A percentile compares a stretch with the other conserved stretches of the same genome.
These are phyloP conservation scores for Mortierella sp. DNA, from an alignment of 371 early-diverging fungal genomes.

Conservation along the genomic window DNA sequence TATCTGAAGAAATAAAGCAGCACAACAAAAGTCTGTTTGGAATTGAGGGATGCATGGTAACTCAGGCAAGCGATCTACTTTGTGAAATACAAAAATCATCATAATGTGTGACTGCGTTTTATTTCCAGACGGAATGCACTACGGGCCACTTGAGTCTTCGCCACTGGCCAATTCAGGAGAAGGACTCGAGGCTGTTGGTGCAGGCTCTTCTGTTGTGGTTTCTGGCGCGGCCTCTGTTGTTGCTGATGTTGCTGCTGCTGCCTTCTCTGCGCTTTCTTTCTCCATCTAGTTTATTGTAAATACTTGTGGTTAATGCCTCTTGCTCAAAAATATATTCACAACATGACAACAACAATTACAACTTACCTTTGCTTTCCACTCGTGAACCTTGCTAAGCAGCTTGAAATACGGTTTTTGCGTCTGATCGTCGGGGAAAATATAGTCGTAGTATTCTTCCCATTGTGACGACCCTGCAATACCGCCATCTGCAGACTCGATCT, in stretches of 20 bases:
- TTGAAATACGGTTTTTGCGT: constrained; percentile 87
- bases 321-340: not conserved
- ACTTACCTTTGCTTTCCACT: constrained; percentile 82
- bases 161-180: not conserved
- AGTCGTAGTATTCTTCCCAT: constrained; percentile 98
- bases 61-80: too few species aligned
- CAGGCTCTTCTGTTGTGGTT: not conserved
- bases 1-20: too few species aligned
- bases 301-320: not conserved
- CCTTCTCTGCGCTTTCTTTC: constrained; percentile 26
- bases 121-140: too few species aligned
- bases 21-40: too few species aligned
- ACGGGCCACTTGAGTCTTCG: too few species aligned
- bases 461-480: constrained; percentile 69
- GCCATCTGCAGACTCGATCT: constrained; percentile 66
- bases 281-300: constrained; percentile 14
- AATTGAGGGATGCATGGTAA: too few species aligned
- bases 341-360: too few species aligned
- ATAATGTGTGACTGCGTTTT: too few species aligned
- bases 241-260: constrained; percentile 17
- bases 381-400: constrained; percentile 90
- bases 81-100: too few species aligned
- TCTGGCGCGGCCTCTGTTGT: constrained; percentile 5
- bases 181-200: not conserved
- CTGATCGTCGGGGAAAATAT: constrained; percentile 97